Evolutionary conservation across 1,284 basidiomycete genomes (phyloP).

Genomic region (Trametes polyzona): DNA sequence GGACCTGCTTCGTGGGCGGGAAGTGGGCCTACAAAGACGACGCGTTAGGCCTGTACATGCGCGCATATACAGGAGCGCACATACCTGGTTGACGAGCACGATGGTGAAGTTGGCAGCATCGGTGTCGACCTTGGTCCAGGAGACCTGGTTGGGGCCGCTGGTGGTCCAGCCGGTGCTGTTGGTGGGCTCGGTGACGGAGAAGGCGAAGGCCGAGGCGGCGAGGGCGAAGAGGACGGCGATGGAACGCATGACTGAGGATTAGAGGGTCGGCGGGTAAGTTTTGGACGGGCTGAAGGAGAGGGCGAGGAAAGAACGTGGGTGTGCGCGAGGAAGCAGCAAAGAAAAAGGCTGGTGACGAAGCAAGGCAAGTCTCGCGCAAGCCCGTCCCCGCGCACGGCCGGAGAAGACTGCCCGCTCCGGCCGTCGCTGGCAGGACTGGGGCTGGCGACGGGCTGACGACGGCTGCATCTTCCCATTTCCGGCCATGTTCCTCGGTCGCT

Average conservation of each 20-base stretch:
- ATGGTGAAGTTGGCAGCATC: slow-evolving; percentile 71
- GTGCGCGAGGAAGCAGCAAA: slow-evolving; percentile 12
- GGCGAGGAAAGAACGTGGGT: slow-evolving; percentile 22
- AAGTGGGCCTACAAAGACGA: slow-evolving; percentile 30
- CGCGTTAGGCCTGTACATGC: not conserved
- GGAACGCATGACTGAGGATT: slow-evolving; percentile 50
- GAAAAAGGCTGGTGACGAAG: slow-evolving; percentile 15
- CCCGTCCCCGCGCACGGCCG: slow-evolving; percentile 8
- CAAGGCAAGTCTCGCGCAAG: slow-evolving; percentile 13
- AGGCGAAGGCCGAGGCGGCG: slow-evolving; percentile 61
- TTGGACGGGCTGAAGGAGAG: slow-evolving; percentile 16
- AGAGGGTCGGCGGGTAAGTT: slow-evolving; percentile 1
- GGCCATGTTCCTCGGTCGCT: not conserved
- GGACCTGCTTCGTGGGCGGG: slow-evolving; percentile 44
- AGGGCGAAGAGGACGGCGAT: slow-evolving; percentile 52
- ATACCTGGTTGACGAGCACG: slow-evolving; percentile 66
- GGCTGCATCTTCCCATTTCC: slow-evolving; percentile 8
- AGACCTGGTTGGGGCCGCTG: slow-evolving; percentile 57
- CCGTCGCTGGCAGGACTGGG: slow-evolving; percentile 5
- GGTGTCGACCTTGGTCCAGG: slow-evolving; percentile 67
- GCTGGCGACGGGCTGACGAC: not conserved
- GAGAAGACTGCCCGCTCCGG: slow-evolving; percentile 8
- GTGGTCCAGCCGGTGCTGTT: slow-evolving; percentile 58
- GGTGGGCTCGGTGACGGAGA: slow-evolving; percentile 60
- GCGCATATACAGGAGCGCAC: not conserved